A percentile compares a stretch with the other conserved stretches of the same genome.
Conservation (phyloP, 2,329 filamentous ascomycete genomes). For the Aschersonia sp. region DNA sequence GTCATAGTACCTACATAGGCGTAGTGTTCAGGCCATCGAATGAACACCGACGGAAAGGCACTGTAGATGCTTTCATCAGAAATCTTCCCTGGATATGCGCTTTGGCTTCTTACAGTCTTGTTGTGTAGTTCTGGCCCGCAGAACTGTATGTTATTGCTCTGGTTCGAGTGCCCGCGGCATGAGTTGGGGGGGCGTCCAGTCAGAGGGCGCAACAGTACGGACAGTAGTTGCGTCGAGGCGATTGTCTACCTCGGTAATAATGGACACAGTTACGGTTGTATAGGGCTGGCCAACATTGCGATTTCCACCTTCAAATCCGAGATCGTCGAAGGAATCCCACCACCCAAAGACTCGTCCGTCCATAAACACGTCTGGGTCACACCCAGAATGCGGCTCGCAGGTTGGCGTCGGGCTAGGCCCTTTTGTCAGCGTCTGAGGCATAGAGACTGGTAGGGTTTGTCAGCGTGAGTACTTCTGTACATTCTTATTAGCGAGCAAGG, state of each 20-base stretch:
- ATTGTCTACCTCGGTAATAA: neutral
- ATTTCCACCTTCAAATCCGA: neutral
- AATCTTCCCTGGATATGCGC: neutral
- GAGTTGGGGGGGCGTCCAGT: neutral
- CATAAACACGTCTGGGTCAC: neutral
- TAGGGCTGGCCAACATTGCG: neutral
- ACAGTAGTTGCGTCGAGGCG: neutral
- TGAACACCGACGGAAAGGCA: neutral
- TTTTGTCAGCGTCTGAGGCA: neutral
- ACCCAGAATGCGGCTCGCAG: neutral
- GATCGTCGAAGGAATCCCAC: neutral
- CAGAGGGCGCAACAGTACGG: neutral
- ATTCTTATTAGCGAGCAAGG: neutral
- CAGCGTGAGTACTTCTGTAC: neutral
- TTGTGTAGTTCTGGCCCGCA: neutral
- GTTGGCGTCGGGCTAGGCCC: neutral
- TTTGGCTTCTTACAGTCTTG: neutral
- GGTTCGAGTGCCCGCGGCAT: neutral
- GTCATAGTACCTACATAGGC: neutral
- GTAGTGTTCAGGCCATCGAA: neutral
- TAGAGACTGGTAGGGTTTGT: neutral
- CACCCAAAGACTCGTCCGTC: neutral
- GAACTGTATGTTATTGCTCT: neutral
- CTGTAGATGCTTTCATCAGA: neutral
- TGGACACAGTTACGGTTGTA: neutral